Evolutionary conservation across 2,329 filamentous ascomycete genomes (phyloP).

Genomic region (Pezicula radicicola): DNA sequence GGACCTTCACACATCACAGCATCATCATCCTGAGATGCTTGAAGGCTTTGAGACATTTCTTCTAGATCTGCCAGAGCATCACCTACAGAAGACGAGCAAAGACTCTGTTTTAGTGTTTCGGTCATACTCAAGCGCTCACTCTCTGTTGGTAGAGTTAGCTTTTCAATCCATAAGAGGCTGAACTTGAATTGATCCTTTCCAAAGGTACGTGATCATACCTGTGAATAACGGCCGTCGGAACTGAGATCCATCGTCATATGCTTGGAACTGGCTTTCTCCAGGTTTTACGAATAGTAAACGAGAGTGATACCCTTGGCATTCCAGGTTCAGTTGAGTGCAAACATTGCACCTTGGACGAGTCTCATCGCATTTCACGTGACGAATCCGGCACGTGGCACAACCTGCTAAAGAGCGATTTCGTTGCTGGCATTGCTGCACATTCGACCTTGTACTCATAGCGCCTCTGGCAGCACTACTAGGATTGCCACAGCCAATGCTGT

Average conservation of each 20-base stretch:
- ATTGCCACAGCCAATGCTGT: too few species aligned
- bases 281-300: not conserved
- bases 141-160: not conserved
- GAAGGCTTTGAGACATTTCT: not conserved
- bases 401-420: not conserved
- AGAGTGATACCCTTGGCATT: not conserved
- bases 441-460: too few species aligned
- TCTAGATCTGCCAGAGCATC: not conserved
- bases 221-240: not conserved
- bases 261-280: not conserved
- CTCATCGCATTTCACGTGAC: constrained; percentile 1
- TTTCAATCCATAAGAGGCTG: not conserved
- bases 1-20: not conserved
- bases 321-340: not conserved
- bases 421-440: not conserved
- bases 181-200: not conserved
- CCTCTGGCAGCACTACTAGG: too few species aligned
- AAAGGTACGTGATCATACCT: not conserved
- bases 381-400: not conserved
- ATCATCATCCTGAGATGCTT: not conserved
- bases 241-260: not conserved
- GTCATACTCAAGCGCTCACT: not conserved
- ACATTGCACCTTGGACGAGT: not conserved
- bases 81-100: not conserved
- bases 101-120: not conserved